Evolutionary conservation across 768 basidiomycete species (phyloP), one percentile per base, ranked within the genome.

Genomic region (Serendipita sp.): DNA sequence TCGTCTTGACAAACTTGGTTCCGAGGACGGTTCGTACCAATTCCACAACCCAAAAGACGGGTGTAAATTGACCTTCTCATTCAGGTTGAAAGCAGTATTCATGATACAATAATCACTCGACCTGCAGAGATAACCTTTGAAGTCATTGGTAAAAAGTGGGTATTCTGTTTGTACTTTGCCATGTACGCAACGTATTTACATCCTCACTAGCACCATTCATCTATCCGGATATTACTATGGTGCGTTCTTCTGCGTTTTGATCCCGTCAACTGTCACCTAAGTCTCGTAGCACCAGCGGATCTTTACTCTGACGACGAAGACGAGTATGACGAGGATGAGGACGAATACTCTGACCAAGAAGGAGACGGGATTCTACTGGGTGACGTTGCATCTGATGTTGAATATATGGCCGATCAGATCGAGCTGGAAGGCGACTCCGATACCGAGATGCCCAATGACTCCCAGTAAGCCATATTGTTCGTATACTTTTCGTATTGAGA

Each of bases 171-270:
- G 51, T 37, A 47, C 18, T 18, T 15, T 35, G 3, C 46, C 24
- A 66, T 48, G 53, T 65, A 69, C 70, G 67, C 65, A 71, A 65
- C 18, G 66, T 66, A 34, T 66, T 41, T 54, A 66, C 24, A 16
- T 30, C 18, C 35, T 13, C 32, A 64, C 63, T 2, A 89, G 86
- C 73, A 76, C 85, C 58, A 79, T 92, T 58, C 83, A 90, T 75
- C 75, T 93, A 67, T 84, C 85, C 67, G 91, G 92, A 64, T 91
- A 92, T 75, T 92, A 91, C 74, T 82, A 93, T 72, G 83, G 88
- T 87, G 74, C 51, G 78, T 71, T 45, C 66, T 53, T n/a, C 35
- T 28, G 11, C 46, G n/a, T 24, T 51, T 24, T 28, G 28, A 35
- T 32, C 38, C 44, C 45, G 41, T 53, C 63, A 62, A 63, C 41